Base-by-base conservation (phyloP, 1,284 basidiomycete species). In the Austroboletus olivaceoglutinosus region DNA sequence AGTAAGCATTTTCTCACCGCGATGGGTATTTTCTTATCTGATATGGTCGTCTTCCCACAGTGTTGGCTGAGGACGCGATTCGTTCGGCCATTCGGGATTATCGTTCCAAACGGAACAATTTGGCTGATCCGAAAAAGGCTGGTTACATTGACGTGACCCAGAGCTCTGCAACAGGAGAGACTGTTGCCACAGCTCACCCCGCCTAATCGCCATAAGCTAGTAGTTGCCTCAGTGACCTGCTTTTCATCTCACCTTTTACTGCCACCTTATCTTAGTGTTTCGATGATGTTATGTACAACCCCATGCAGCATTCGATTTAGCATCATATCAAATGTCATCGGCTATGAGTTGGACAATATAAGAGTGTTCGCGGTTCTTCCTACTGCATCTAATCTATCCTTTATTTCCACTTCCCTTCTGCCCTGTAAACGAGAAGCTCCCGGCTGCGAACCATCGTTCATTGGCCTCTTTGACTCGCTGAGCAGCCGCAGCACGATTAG, bases 1-100 rank as follows among this genome's bases (percentile, higher is more conserved):
- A 91, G 89, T 91, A 58, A 52, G 86, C 77, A 1, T 9, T 43
- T 49, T 55, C 39, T 45, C 48, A 50, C 44, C 36, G 39, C 45
- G 21, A 40, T 43, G 45, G 37, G 34, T 29, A 25, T 42, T 54
- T 51, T 30, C 42, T 59, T 45, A 54, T 56, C 43, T 64, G 42
- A 60, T 60, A 58, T 54, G 48, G 18, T 47, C 50, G 47, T 48
- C 48, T 53, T 60, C 63, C 47, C 54, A 30, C 73, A 83, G 92
- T 99, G 89, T 76, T 98, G 54, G 96, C 96, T 30, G 97, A 99
- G 73, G 97, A 99, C 70, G 97, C 97, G 45, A 99, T 99, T 73
- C 86, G 86, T 53, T 93, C 91, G 23, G 93, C 93, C 38, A 96
- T 98, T 70, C 89, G 91, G 60, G 89, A 98, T 70, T 98, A 95